Evolutionary conservation across 176 grass and related monocot species (phyloP).

Genomic region (Hsuehochloa calcarea): DNA sequence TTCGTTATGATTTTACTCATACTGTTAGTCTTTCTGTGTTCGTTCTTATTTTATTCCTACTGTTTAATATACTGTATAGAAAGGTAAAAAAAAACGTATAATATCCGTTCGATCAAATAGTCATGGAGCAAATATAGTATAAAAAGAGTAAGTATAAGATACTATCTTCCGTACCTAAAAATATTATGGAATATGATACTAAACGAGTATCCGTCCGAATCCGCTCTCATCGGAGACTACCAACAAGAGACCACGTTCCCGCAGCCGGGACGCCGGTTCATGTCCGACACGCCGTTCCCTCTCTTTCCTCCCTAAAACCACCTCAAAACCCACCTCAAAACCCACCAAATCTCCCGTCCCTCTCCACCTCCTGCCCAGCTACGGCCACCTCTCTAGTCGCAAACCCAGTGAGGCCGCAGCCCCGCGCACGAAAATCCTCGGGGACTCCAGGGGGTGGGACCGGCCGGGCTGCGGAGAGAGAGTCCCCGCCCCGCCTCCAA

Average conservation of each 20-base stretch:
- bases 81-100: too few species aligned
- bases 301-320: neutral
- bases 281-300: neutral
- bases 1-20: too few species aligned
- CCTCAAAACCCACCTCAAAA: neutral
- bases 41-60: too few species aligned
- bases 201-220: too few species aligned
- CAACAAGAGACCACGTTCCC: neutral
- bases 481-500: neutral
- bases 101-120: too few species aligned
- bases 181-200: too few species aligned
- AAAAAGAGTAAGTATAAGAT: too few species aligned
- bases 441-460: neutral
- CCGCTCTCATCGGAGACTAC: too few species aligned
- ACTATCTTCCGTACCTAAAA: too few species aligned
- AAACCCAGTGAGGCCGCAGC: neutral
- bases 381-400: neutral
- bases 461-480: neutral
- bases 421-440: neutral
- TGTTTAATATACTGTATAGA: too few species aligned
- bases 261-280: neutral
- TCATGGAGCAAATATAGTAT: too few species aligned
- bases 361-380: neutral
- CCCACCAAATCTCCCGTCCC: neutral
- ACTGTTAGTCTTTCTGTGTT: too few species aligned